Evolutionary conservation across 129 eudicot genomes (phyloP), one percentile per base, ranked within the genome.

Genomic region (Pittosporum tobira): DNA sequence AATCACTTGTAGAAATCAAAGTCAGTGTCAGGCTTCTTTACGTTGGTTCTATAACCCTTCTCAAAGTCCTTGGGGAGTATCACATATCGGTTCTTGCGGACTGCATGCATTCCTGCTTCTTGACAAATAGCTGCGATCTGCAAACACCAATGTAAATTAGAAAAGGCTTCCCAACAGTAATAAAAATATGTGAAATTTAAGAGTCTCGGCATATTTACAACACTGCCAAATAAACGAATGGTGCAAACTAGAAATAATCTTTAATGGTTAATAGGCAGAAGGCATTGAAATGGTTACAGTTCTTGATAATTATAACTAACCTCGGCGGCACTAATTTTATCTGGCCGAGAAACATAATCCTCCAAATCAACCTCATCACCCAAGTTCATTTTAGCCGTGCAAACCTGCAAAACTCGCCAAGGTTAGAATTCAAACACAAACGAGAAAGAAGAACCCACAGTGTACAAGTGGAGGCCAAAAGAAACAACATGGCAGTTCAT

Each of bases 51-150:
- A 65, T 79, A 88, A 6, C 94, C 94, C 77, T 88, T 88, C 78
- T 88, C 95, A 10, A 88, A 88, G 67, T 88, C 93, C 71, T 84
- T 88, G 6, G 95, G 96, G 16, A 88, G 87, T 51, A 88, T 82
- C 28, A 82, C 93, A 51, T 84, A 88, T 20, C 93, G 78, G 67
- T 84, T 88, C 80, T 88, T 88, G 20, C 97, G 82, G 36, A 84
- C 91, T n/a, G 95, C 97, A 45, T 76, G 97, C 95, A 89, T 84
- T 53, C 95, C 88, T 18, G 97, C 95, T 73, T 89, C 95, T 79
- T 84, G 96, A 59, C 96, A 88, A 25, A 88, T 88, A 18, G 96
- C 96, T 2, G 97, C 31, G 20, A 84, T 88, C 91, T 88, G 86
- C 10, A 63, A 5, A 50, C 12, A 63, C 51, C 43, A 50, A 21